Evolutionary conservation across 331 rosid species (phyloP), one percentile per base, ranked within the genome.

Genomic region (Acacia concinna): DNA sequence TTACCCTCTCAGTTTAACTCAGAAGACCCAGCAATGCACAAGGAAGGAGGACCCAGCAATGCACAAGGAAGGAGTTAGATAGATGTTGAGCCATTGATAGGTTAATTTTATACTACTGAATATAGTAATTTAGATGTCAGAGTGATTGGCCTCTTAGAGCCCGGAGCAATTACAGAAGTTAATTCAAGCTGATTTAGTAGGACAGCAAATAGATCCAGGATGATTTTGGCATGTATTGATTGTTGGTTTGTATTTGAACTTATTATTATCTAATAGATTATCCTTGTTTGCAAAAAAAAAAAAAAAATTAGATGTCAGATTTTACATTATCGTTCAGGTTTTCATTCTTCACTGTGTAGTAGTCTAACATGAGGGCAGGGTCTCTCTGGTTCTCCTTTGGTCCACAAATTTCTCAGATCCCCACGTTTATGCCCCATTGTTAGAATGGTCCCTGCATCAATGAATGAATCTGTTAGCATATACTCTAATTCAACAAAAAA

Each of bases 361-460:
- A 87, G 94, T 68, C 79, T 85, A 23, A 85, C 28, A 78, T 96
- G 99, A 2, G 93, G 97, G 73, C 98, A 96, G 20, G 78, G 81
- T 63, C 89, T 89, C 49, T 93, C 88, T 17, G 97, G 97, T 81
- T 90, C 97, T 63, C 99, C 98, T 68, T 64, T 80, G 20, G 70
- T 77, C 99, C 99, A 91, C 83, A 96, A 82, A 71, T 79, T 73
- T 74, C 46, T 77, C 4, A 96, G 75, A 66, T 96, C 98, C 9
- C 97, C 93, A 80, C 99, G 87, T 88, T 91, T 93, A 80, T 25
- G 77, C 68, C 94, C 99, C 83, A 96, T 28, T 60, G 89, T 65
- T 81, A 96, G 75, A 44, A 96, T 81, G n/a, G 97, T 93, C 40
- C 98, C 99, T 96, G 86, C 80, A 84, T 79, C 70, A 28, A 49